Conservation (phyloP, 1,284 basidiomycete genomes). For the Rhodofomes roseus region DNA sequence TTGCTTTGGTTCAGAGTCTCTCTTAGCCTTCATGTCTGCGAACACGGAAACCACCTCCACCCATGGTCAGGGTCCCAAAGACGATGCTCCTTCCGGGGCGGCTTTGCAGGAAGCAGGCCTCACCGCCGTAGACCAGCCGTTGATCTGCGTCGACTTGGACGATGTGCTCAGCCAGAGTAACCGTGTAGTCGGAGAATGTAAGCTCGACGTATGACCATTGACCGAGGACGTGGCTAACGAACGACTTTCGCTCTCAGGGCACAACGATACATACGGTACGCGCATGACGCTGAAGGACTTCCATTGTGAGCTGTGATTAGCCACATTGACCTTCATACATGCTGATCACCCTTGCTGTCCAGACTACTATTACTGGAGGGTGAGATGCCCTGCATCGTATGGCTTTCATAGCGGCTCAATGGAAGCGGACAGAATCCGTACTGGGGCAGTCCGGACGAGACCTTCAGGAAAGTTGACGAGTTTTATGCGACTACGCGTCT, state of each 20-base stretch:
- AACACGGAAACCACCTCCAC: neutral
- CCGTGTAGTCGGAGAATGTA: conserved; percentile 60
- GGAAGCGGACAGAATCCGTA: conserved; percentile 24
- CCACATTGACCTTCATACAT: conserved; percentile 16
- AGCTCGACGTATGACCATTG: conserved; percentile 10
- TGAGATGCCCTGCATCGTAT: conserved; percentile 10
- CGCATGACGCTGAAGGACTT: conserved; percentile 51
- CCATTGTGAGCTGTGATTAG: conserved; percentile 39
- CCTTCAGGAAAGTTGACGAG: conserved; percentile 55
- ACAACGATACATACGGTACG: conserved; percentile 63
- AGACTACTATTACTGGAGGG: conserved; percentile 73
- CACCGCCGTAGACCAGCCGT: conserved; percentile 22
- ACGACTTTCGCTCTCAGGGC: conserved; percentile 43
- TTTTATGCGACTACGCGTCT: conserved; percentile 57
- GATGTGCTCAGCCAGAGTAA: conserved; percentile 78
- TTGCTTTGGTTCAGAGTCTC: neutral
- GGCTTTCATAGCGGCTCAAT: neutral
- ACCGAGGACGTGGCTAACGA: neutral
- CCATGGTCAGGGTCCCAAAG: conserved; percentile 8
- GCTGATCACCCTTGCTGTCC: neutral
- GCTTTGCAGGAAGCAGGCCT: neutral
- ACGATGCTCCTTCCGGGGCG: conserved; percentile 8
- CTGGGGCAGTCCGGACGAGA: conserved; percentile 69
- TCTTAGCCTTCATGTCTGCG: neutral
- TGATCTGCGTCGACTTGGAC: conserved; percentile 75